Conservation (phyloP, 2,329 filamentous ascomycete species). For the Pseudogymnoascus sp. region DNA sequence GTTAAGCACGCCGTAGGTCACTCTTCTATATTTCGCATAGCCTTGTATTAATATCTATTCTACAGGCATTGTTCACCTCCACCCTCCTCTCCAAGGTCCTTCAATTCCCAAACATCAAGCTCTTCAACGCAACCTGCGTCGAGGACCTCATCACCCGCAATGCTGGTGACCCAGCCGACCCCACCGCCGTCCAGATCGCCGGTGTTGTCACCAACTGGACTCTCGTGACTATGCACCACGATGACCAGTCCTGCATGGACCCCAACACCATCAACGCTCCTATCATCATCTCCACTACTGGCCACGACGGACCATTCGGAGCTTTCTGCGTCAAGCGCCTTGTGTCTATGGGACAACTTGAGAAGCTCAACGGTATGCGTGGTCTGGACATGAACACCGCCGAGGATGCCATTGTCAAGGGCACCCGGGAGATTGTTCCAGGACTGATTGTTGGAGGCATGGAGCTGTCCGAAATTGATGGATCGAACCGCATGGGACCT, state of each 20-base stretch:
- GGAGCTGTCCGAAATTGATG: slow-evolving; percentile 86
- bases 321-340: slow-evolving; percentile 88
- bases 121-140: slow-evolving; percentile 90
- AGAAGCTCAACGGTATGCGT: slow-evolving; percentile 83
- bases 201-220: slow-evolving; percentile 97
- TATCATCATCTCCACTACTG: slow-evolving; percentile 79
- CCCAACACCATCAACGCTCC: slow-evolving; percentile 95
- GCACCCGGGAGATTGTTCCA: slow-evolving; percentile 78
- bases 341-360: slow-evolving; percentile 76
- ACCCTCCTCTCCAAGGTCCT: slow-evolving; percentile 79
- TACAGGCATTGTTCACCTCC: slow-evolving; percentile 69
- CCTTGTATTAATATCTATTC: neutral
- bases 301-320: slow-evolving; percentile 84
- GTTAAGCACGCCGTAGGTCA: slow-evolving; percentile 70
- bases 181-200: slow-evolving; percentile 58
- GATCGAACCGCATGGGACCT: slow-evolving; percentile 83
- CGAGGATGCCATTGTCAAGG: slow-evolving; percentile 89
- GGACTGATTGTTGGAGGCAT: slow-evolving; percentile 91
- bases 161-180: slow-evolving; percentile 31
- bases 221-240: slow-evolving; percentile 76
- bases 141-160: slow-evolving; percentile 84
- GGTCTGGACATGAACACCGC: slow-evolving; percentile 87
- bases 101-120: slow-evolving; percentile 81
- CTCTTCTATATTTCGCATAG: neutral
- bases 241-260: slow-evolving; percentile 92